Percentiles rank a stretch among this genome's conserved stretches.
Conservation (phyloP, 164 flowering plant species). For the Magnolia sinica region DNA sequence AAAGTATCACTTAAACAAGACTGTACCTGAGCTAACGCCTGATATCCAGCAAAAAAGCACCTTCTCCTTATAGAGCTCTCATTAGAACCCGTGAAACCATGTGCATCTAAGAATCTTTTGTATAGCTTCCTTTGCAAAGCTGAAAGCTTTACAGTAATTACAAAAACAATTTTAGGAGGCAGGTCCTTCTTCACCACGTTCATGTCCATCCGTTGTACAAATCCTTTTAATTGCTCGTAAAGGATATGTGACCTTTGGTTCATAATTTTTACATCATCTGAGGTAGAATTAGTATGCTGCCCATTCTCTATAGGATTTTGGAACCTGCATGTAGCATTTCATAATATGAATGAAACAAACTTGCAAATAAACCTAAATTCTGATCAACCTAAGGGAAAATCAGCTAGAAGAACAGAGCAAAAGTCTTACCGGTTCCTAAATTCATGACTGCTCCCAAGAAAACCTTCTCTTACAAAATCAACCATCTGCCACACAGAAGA, state of each 20-base stretch:
- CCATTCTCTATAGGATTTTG: slow-evolving; percentile 98
- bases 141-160: slow-evolving; percentile 88
- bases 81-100: slow-evolving; percentile 68
- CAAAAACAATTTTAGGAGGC: slow-evolving; percentile 96
- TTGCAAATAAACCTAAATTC: neutral
- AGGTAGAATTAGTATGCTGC: slow-evolving; percentile 89
- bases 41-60: slow-evolving; percentile 88
- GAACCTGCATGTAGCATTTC: slow-evolving; percentile 51
- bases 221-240: slow-evolving; percentile 92
- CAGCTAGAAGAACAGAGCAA: neutral
- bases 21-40: slow-evolving; percentile 89
- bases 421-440: slow-evolving; percentile 80
- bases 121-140: slow-evolving; percentile 79
- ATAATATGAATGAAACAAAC: neutral
- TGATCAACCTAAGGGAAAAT: neutral
- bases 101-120: slow-evolving; percentile 80
- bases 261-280: slow-evolving; percentile 90
- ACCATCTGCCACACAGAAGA: slow-evolving; percentile 71
- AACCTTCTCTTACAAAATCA: slow-evolving; percentile 98
- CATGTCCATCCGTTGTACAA: slow-evolving; percentile 97
- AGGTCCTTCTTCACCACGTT: slow-evolving; percentile 89
- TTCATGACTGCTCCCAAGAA: slow-evolving; percentile 96
- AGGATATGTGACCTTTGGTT: slow-evolving; percentile 96
- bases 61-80: slow-evolving; percentile 56
- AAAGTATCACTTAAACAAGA: neutral